Conservation (phyloP, 345 rosid species). For the Boechera divaricarpa region DNA sequence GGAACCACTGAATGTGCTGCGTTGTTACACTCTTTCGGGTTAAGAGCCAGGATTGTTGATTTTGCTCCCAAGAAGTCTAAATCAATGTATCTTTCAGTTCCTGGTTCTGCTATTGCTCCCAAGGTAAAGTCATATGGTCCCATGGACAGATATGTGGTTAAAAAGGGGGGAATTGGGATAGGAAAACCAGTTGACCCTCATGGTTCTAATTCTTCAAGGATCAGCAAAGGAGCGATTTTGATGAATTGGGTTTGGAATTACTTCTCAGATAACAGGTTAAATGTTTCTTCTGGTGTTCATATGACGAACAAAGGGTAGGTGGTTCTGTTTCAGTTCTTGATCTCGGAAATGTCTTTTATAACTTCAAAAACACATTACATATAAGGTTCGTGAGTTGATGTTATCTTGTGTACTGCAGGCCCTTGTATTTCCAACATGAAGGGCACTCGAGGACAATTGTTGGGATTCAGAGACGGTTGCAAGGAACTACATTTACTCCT, state of each 20-base stretch:
- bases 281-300: conserved; percentile 49
- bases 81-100: conserved; percentile 65
- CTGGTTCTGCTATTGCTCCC: conserved; percentile 55
- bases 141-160: conserved; percentile 65
- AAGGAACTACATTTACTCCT: conserved; percentile 49
- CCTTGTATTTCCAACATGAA: conserved; percentile 85
- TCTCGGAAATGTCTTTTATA: not conserved
- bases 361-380: not conserved
- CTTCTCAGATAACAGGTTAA: conserved; percentile 56
- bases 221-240: conserved; percentile 54
- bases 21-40: conserved; percentile 74
- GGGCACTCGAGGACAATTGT: conserved; percentile 83
- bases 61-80: conserved; percentile 67
- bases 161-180: conserved; percentile 28
- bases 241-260: conserved; percentile 87
- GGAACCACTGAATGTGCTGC: conserved; percentile 87
- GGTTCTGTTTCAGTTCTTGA: conserved; percentile 24
- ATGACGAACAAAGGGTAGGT: conserved; percentile 59
- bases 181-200: conserved; percentile 27
- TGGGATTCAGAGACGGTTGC: conserved; percentile 67
- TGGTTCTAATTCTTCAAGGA: conserved; percentile 30
- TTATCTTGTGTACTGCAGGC: conserved; percentile 52
- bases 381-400: conserved; percentile 23
- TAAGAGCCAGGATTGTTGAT: conserved; percentile 75
- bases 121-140: conserved; percentile 62